Conservation (phyloP, 495 filamentous ascomycete genomes). For the Aspergillus diversus region DNA sequence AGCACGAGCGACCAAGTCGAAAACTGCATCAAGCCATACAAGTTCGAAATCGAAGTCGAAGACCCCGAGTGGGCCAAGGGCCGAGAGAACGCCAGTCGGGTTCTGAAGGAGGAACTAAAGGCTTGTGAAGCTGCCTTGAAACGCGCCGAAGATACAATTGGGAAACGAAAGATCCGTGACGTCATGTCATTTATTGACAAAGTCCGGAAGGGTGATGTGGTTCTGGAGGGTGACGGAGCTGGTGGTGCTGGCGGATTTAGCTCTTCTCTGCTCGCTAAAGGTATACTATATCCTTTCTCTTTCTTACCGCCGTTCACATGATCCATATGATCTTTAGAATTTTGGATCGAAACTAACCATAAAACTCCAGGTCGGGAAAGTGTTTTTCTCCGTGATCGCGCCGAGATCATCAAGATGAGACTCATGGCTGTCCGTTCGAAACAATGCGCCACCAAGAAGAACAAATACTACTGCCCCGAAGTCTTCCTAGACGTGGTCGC, state of each 20-base stretch:
- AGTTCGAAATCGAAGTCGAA: slow-evolving; percentile 94
- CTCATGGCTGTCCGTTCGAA: slow-evolving; percentile 82
- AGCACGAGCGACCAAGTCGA: slow-evolving; percentile 98
- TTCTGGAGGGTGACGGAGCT: slow-evolving; percentile 78
- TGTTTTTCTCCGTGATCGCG: slow-evolving; percentile 87
- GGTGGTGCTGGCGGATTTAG: slow-evolving; percentile 93
- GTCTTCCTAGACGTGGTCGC: slow-evolving; percentile 96
- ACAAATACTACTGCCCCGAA: slow-evolving; percentile 97
- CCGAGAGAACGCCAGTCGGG: slow-evolving; percentile 73
- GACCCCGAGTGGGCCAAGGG: slow-evolving; percentile 85
- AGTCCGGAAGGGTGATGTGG: slow-evolving; percentile 78
- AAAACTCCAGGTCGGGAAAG: slow-evolving; percentile 76
- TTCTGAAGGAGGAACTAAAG: slow-evolving; percentile 81
- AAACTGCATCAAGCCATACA: slow-evolving; percentile 99
- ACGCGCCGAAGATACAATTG: slow-evolving; percentile 71
- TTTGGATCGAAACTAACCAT: slow-evolving; percentile 23
- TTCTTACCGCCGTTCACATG: neutral
- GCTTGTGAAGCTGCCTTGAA: slow-evolving; percentile 81
- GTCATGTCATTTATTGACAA: slow-evolving; percentile 91
- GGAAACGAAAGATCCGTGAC: slow-evolving; percentile 81
- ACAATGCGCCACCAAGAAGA: slow-evolving; percentile 78
- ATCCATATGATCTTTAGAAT: no score
- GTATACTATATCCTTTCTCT: slow-evolving; percentile 46
- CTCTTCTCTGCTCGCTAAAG: slow-evolving; percentile 75
- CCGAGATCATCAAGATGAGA: slow-evolving; percentile 87